Evolutionary conservation across 1,284 basidiomycete genomes (phyloP).

Genomic region (Trichosporon asahii): DNA sequence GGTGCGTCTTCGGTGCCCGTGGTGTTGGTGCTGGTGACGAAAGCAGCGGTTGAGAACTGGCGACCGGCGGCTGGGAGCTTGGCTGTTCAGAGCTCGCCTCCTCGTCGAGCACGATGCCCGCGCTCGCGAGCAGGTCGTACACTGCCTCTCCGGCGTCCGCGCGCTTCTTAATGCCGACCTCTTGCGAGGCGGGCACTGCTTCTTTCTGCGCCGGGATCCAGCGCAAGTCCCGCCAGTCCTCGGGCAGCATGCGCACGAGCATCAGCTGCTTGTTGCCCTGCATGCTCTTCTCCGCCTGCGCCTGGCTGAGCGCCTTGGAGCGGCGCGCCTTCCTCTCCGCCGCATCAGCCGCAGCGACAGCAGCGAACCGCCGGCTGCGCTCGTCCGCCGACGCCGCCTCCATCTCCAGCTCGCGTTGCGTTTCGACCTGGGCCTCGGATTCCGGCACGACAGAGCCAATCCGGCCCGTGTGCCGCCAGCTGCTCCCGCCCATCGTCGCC

Average conservation of each 20-base stretch:
- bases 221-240: slow-evolving; percentile 29
- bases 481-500: neutral
- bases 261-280: slow-evolving; percentile 28
- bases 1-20: neutral
- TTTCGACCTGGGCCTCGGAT: neutral
- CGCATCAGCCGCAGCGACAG: neutral
- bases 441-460: neutral
- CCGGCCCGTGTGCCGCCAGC: neutral
- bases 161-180: neutral
- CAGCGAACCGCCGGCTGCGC: neutral
- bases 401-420: neutral
- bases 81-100: neutral
- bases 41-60: neutral
- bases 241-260: slow-evolving; percentile 39
- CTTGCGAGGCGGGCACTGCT: neutral
- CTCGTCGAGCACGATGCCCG: neutral
- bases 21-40: neutral
- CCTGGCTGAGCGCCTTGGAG: neutral
- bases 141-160: slow-evolving; percentile 1
- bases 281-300: neutral
- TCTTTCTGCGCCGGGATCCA: neutral
- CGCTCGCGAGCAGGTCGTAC: slow-evolving; percentile 6
- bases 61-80: neutral
- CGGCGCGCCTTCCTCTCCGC: slow-evolving; percentile 1
- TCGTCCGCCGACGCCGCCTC: neutral